phyloP scores from a whole-genome alignment of 148 eudicot genomes.

The Euryodendron excelsum region DNA sequence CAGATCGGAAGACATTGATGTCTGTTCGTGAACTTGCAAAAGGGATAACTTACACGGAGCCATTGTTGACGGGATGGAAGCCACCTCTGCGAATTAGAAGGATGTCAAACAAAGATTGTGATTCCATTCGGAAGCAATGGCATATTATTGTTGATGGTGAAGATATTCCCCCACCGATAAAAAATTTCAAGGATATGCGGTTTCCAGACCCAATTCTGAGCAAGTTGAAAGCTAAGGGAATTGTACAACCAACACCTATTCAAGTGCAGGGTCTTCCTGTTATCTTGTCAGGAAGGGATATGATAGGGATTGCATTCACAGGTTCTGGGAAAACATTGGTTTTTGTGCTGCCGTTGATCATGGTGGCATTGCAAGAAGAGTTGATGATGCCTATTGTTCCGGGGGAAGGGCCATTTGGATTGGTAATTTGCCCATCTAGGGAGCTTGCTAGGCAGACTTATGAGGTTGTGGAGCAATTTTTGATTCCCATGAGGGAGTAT shows the following conservation, averaged over 20 bases:
- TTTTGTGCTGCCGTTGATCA: slow-evolving; percentile 75
- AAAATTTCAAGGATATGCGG: slow-evolving; percentile 77
- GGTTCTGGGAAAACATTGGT: slow-evolving; percentile 90
- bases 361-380: slow-evolving; percentile 88
- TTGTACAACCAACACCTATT: slow-evolving; percentile 78
- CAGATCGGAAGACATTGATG: slow-evolving; percentile 70
- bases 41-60: slow-evolving; percentile 78
- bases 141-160: slow-evolving; percentile 88
- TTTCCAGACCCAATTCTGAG: slow-evolving; percentile 67
- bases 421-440: slow-evolving; percentile 82
- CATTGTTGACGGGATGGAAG: slow-evolving; percentile 75
- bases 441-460: slow-evolving; percentile 88
- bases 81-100: slow-evolving; percentile 58
- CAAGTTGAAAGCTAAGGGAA: slow-evolving; percentile 59
- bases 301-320: slow-evolving; percentile 90
- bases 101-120: slow-evolving; percentile 59
- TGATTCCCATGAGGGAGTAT: slow-evolving; percentile 46
- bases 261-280: slow-evolving; percentile 90
- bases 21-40: slow-evolving; percentile 88
- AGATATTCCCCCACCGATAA: slow-evolving; percentile 82
- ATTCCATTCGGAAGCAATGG: slow-evolving; percentile 68
- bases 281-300: slow-evolving; percentile 75
- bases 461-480: slow-evolving; percentile 72
- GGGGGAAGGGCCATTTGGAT: slow-evolving; percentile 87
- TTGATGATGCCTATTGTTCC: slow-evolving; percentile 77